Evolutionary conservation across 2,329 filamentous ascomycete species (phyloP), one percentile per base, ranked within the genome.

Genomic region (Fusarium sp.): DNA sequence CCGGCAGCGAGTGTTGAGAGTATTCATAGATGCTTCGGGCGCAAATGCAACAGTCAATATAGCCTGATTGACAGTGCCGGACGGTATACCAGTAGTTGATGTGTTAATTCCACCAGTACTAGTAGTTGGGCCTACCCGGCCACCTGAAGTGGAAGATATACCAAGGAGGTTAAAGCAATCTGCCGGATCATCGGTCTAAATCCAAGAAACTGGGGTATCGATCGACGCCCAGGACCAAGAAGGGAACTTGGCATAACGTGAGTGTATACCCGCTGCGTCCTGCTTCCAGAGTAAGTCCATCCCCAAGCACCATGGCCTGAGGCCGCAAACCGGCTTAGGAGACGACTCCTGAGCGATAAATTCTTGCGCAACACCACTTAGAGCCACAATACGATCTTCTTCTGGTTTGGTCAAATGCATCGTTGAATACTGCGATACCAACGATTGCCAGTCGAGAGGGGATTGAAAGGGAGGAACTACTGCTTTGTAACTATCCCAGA

Each of bases 101-200:
- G 18, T 14, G 24, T 2, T 22, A 22, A 8, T 22, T 30, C 13
- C 4, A 8, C 45, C 26, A 8, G 20, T 9, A 6, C 4, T 3
- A 30, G 45, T 6, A 3, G 24, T 1, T 15, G 5, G 4, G 17
- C 6, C 10, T 22, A 6, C 13, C 20, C 26, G 26, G 5, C 13
- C 26, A 22, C 45, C 42, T 30, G 13, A 6, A 4, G 13, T 28
- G 8, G 26, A 28, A 8, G 26, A 22, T 10, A 28, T 14, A 48
- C 6, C 3, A 17, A 30, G 0, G 17, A 17, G 2, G 4, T 8
- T 48, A 6, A 22, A 15, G 4, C 20, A 48, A 2, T 22, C 5
- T 3, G 9, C 22, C 20, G 9, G 14, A 48, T 22, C 7, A 30
- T 22, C 9, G 8, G 13, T 30, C 14, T 0, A 3, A 11, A 48